Percentiles rank a stretch among this genome's conserved stretches.
phyloP scores from a whole-genome alignment of 371 early-diverging fungal species.

The Sporodiniella umbellata region DNA sequence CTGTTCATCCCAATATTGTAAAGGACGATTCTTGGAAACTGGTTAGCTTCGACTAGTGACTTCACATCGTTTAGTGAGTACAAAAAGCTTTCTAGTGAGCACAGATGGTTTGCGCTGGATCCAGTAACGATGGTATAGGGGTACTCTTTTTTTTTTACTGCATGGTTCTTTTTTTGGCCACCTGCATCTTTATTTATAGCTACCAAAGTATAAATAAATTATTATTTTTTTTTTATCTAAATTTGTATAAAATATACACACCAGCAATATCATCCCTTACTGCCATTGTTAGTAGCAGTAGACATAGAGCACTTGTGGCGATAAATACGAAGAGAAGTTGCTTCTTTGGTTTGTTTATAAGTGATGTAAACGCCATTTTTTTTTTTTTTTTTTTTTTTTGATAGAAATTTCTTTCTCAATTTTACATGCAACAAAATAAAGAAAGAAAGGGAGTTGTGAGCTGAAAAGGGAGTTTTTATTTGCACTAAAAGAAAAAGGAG shows the following conservation, averaged over 20 bases:
- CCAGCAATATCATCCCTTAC: neutral
- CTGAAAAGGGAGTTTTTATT: neutral
- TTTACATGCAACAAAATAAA: neutral
- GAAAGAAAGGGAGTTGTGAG: neutral
- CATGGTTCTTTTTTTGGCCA: neutral
- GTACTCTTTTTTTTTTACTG: conserved; percentile 4
- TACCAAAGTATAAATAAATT: neutral
- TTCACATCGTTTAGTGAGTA: conserved; percentile 41
- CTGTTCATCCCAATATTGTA: conserved; percentile 35
- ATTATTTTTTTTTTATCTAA: neutral
- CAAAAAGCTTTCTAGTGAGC: conserved; percentile 50
- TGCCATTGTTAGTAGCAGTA: neutral
- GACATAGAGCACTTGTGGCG: neutral
- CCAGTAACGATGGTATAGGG: conserved; percentile 55
- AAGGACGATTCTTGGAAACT: conserved; percentile 33
- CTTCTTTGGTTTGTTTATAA: neutral
- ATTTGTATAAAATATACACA: neutral
- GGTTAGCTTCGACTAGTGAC: conserved; percentile 8
- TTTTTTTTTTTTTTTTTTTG: neutral
- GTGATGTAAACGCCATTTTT: conserved; percentile 1
- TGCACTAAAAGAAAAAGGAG: conserved; percentile 1
- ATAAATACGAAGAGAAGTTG: neutral
- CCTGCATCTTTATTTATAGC: neutral
- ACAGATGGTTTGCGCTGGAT: conserved; percentile 56
- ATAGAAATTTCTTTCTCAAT: too few species aligned